phyloP scores from a whole-genome alignment of 2,329 filamentous ascomycete genomes.

The Aspergillus persii region DNA sequence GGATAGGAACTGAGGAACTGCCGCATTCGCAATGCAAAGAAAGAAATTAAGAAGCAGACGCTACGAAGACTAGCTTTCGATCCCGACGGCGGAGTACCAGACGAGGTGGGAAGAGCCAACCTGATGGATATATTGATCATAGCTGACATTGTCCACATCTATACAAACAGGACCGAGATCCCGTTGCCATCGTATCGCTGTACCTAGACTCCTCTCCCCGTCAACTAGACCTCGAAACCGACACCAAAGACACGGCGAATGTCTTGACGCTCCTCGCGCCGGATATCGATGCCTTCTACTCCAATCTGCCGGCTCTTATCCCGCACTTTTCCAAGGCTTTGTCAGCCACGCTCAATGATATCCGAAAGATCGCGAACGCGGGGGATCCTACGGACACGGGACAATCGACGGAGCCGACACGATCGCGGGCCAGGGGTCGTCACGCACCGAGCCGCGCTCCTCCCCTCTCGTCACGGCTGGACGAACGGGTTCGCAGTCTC shows the following conservation, averaged over 20 bases:
- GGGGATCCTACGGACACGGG: constrained; percentile 12
- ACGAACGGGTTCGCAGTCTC: constrained; percentile 26
- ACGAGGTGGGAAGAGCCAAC: constrained; percentile 28
- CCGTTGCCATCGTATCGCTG: constrained; percentile 35
- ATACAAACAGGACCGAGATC: constrained; percentile 32
- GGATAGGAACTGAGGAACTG: constrained; percentile 36
- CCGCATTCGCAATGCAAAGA: constrained; percentile 33
- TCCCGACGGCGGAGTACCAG: constrained; percentile 29
- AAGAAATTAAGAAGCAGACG: constrained; percentile 31
- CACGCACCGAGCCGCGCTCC: constrained; percentile 7
- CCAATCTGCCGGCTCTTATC: constrained; percentile 25
- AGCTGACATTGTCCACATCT: not conserved
- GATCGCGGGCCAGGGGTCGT: constrained; percentile 13
- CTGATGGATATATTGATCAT: not conserved
- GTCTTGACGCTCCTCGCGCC: constrained; percentile 32
- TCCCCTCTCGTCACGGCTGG: constrained; percentile 27
- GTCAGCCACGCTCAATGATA: constrained; percentile 23
- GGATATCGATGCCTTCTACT: constrained; percentile 37
- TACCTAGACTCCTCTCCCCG: constrained; percentile 33
- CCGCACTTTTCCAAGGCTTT: constrained; percentile 25
- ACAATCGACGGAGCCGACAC: constrained; percentile 13
- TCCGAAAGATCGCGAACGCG: constrained; percentile 27
- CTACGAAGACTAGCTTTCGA: constrained; percentile 34
- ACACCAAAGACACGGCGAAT: constrained; percentile 19
- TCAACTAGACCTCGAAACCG: constrained; percentile 21